Percentiles rank a stretch among this genome's conserved stretches.
Evolutionary conservation across 2,329 filamentous ascomycete species (phyloP).

Genomic region (Phoma sp.): DNA sequence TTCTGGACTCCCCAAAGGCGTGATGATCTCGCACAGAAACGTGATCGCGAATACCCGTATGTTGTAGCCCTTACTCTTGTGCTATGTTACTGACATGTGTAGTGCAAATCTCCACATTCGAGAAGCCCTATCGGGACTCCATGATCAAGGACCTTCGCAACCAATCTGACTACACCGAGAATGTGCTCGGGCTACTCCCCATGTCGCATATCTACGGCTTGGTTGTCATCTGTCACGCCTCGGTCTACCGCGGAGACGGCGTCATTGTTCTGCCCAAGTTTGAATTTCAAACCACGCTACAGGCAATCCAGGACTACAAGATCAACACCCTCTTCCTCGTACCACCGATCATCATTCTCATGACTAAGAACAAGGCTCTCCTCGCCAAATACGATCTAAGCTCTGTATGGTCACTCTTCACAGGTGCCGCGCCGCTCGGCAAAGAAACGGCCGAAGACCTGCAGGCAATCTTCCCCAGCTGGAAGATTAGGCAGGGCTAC

Average conservation of each 20-base stretch:
- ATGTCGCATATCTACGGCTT: slow-evolving; percentile 84
- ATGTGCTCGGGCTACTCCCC: slow-evolving; percentile 72
- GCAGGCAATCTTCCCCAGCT: slow-evolving; percentile 65
- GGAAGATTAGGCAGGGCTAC: slow-evolving; percentile 74
- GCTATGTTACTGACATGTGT: slow-evolving; percentile 5
- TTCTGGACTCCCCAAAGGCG: slow-evolving; percentile 80
- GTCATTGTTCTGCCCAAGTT: slow-evolving; percentile 77
- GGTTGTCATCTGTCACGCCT: slow-evolving; percentile 70
- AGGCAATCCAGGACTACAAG: slow-evolving; percentile 70
- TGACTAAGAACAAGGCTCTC: slow-evolving; percentile 68
- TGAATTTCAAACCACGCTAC: slow-evolving; percentile 69
- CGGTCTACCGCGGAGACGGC: slow-evolving; percentile 73
- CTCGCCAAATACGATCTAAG: slow-evolving; percentile 74
- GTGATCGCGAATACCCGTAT: slow-evolving; percentile 72
- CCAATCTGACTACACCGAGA: slow-evolving; percentile 56
- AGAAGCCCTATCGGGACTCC: slow-evolving; percentile 53
- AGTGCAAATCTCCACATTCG: slow-evolving; percentile 65
- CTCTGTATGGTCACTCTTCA: slow-evolving; percentile 69
- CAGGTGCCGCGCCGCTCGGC: slow-evolving; percentile 79
- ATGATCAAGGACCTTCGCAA: slow-evolving; percentile 40
- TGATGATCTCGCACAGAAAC: slow-evolving; percentile 81
- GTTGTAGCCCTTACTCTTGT: neutral
- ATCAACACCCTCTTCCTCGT: slow-evolving; percentile 73
- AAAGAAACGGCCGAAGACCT: slow-evolving; percentile 73
- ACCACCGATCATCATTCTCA: slow-evolving; percentile 79